Conservation (phyloP, 164 flowering plant species). For the Kingdonia uniflora region DNA sequence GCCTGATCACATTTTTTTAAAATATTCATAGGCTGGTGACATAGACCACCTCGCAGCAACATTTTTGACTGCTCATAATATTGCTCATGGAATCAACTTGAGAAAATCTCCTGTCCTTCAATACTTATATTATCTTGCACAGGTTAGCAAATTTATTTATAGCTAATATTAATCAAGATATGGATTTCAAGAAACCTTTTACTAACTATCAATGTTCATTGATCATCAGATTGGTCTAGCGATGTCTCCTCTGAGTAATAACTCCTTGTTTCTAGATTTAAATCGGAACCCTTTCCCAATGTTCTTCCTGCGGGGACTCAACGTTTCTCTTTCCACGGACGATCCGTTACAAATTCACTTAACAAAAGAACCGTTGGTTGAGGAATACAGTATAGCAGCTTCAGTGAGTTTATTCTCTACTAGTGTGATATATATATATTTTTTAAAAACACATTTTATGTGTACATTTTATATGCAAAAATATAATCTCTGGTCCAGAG, state of each 20-base stretch:
- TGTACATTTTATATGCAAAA: background rate
- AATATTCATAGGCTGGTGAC: conserved; percentile 73
- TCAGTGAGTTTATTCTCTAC: conserved; percentile 45
- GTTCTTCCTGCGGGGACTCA: conserved; percentile 86
- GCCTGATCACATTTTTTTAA: background rate
- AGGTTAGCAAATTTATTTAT: conserved; percentile 27
- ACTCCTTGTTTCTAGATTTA: conserved; percentile 31
- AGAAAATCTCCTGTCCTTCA: conserved; percentile 97
- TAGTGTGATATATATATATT: conserved; percentile 2
- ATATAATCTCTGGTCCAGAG: background rate
- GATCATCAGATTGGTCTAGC: conserved; percentile 82
- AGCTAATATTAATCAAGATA: background rate
- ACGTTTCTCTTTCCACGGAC: conserved; percentile 96
- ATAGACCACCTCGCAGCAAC: conserved; percentile 97
- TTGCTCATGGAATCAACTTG: conserved; percentile 94
- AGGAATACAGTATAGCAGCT: conserved; percentile 98
- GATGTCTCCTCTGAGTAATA: conserved; percentile 98
- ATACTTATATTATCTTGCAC: conserved; percentile 86
- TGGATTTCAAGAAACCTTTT: background rate
- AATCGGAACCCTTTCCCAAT: conserved; percentile 81
- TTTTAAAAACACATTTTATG: background rate
- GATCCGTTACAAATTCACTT: conserved; percentile 97
- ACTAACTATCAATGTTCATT: background rate
- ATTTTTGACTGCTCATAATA: conserved; percentile 75
- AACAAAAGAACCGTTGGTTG: conserved; percentile 94